A percentile compares a stretch with the other conserved stretches of the same genome.
Evolutionary conservation across 768 basidiomycete species (phyloP).

Genomic region (Mycena indigotica): DNA sequence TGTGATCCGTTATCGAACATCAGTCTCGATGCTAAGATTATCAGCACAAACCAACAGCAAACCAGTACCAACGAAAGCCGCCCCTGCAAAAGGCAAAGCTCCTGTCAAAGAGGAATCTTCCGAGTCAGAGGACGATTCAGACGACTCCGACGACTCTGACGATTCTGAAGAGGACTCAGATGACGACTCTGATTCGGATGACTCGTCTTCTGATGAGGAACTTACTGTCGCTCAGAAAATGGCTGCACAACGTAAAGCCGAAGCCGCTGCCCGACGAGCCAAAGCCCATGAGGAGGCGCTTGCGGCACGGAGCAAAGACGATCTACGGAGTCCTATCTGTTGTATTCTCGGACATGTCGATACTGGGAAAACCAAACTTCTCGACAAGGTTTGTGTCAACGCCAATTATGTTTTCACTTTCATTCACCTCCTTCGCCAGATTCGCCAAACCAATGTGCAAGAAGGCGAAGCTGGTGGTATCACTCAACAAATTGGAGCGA

Average conservation of each 20-base stretch:
- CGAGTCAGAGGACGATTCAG: slow-evolving; percentile 39
- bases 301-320: slow-evolving; percentile 83
- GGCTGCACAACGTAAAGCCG: slow-evolving; percentile 73
- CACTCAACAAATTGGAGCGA: slow-evolving; percentile 99
- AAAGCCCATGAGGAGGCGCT: slow-evolving; percentile 84
- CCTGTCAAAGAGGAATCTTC: slow-evolving; percentile 30
- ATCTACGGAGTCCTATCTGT: slow-evolving; percentile 95
- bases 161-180: slow-evolving; percentile 55
- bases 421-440: slow-evolving; percentile 48
- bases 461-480: slow-evolving; percentile 99
- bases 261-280: slow-evolving; percentile 77
- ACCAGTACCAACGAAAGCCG: slow-evolving; percentile 21
- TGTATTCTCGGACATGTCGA: slow-evolving; percentile 99
- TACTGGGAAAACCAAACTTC: slow-evolving; percentile 96
- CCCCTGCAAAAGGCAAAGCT: slow-evolving; percentile 13
- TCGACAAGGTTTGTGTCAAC: slow-evolving; percentile 79
- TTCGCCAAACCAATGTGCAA: slow-evolving; percentile 99
- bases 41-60: slow-evolving; percentile 17
- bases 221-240: slow-evolving; percentile 68
- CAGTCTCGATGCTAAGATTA: too few relatives aligned
- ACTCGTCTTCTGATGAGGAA: slow-evolving; percentile 60
- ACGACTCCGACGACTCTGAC: slow-evolving; percentile 51
- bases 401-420: not conserved
- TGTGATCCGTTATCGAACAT: not conserved
- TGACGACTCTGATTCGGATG: slow-evolving; percentile 48